Conservation (phyloP, 768 basidiomycete genomes). For the Russula ochroleuca region DNA sequence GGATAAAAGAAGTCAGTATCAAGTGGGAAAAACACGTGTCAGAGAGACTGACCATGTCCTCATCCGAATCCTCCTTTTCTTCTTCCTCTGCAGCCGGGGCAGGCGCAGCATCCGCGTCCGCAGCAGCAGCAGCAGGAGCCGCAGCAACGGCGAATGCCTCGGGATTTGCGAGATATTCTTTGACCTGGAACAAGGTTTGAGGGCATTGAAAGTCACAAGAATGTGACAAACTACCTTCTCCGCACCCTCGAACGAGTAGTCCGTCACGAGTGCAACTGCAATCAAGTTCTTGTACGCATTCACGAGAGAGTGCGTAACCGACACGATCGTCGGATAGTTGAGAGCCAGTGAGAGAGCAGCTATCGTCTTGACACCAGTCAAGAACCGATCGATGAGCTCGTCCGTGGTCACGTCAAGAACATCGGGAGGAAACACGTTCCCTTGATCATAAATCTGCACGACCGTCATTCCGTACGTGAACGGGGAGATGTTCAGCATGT, state of each 20-base stretch:
- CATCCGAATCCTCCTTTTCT: conserved; percentile 81
- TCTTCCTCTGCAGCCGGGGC: conserved; percentile 64
- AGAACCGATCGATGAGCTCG: conserved; percentile 87
- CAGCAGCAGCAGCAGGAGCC: conserved; percentile 51
- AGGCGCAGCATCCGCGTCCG: conserved; percentile 49
- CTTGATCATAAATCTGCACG: conserved; percentile 92
- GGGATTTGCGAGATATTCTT: conserved; percentile 96
- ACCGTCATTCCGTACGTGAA: conserved; percentile 99
- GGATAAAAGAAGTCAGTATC: conserved; percentile 15
- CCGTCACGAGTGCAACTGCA: conserved; percentile 82
- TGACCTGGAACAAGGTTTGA: conserved; percentile 54
- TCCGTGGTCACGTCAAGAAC: conserved; percentile 93
- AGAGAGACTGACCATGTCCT: conserved; percentile 68
- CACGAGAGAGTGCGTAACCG: conserved; percentile 91
- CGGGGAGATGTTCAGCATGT: conserved; percentile 99
- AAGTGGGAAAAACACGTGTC: not conserved
- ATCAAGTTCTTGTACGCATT: conserved; percentile 99
- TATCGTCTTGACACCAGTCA: conserved; percentile 90
- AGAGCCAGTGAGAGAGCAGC: conserved; percentile 94
- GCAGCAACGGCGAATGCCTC: conserved; percentile 92
- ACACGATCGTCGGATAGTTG: conserved; percentile 94
- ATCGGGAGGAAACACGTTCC: conserved; percentile 83
- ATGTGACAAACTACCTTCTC: conserved; percentile 65
- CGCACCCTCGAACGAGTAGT: conserved; percentile 90
- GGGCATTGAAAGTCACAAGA: conserved; percentile 32